A percentile compares a stretch with the other conserved stretches of the same genome.
These are phyloP conservation scores for Taxillus chinensis DNA, from an alignment of 164 flowering plant genomes.

Conservation along the genomic window DNA sequence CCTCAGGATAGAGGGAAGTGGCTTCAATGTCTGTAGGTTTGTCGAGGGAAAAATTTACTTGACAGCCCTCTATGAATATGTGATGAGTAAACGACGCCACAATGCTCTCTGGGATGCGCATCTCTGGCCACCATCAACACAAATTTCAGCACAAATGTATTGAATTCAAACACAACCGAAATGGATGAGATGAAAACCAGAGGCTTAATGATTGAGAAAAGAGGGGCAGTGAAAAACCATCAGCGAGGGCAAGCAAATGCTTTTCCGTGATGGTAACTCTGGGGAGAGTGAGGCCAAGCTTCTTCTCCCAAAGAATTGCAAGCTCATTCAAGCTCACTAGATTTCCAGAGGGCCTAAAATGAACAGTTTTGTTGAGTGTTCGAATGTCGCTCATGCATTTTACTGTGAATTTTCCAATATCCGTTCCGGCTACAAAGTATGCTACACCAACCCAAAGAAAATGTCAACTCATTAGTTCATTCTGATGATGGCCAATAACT, in stretches of 20 bases:
- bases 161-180: too few relatives aligned
- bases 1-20: slow-evolving; percentile 28
- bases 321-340: slow-evolving; percentile 45
- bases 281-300: slow-evolving; percentile 39
- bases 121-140: slow-evolving; percentile 23
- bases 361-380: slow-evolving; percentile 43
- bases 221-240: slow-evolving; percentile 20
- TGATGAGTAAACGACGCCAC: slow-evolving; percentile 56
- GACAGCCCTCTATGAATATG: slow-evolving; percentile 44
- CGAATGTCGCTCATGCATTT: slow-evolving; percentile 32
- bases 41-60: slow-evolving; percentile 23
- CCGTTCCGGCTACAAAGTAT: slow-evolving; percentile 58
- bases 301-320: slow-evolving; percentile 52
- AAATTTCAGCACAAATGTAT: too few relatives aligned
- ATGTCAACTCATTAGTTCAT: not conserved
- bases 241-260: slow-evolving; percentile 32
- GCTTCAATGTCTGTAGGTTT: slow-evolving; percentile 24
- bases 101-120: slow-evolving; percentile 42
- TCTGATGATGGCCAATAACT: not conserved
- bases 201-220: not conserved
- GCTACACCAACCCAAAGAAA: slow-evolving; percentile 23
- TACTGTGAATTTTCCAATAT: slow-evolving; percentile 65
- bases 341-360: slow-evolving; percentile 48
- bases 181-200: not conserved
- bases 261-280: slow-evolving; percentile 39